Evolutionary conservation across 148 eudicot genomes (phyloP).

Genomic region (Fagopyrum tataricum): DNA sequence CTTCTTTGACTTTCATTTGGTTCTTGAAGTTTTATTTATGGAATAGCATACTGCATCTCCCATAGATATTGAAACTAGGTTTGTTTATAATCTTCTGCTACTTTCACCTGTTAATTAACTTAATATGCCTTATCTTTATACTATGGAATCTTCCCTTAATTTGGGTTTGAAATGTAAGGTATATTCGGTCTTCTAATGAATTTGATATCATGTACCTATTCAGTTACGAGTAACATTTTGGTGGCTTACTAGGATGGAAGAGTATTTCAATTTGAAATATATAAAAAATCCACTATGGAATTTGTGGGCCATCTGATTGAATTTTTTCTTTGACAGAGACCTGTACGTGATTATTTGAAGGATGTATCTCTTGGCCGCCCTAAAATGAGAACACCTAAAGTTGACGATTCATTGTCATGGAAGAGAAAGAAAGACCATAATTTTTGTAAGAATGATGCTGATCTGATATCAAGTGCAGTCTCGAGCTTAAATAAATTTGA

Average conservation of each 20-base stretch:
- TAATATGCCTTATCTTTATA: background rate
- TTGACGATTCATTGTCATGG: conserved; percentile 80
- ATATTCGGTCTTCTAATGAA: background rate
- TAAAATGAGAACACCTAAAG: conserved; percentile 67
- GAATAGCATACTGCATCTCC: background rate
- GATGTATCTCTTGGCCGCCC: conserved; percentile 42
- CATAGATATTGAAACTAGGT: background rate
- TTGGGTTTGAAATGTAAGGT: background rate
- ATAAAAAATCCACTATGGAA: background rate
- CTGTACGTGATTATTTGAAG: conserved; percentile 26
- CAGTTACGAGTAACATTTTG: too few relatives aligned
- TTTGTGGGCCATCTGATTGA: background rate
- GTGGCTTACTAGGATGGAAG: background rate
- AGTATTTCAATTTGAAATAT: background rate
- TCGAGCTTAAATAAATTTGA: conserved; percentile 70
- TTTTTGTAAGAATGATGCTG: conserved; percentile 44
- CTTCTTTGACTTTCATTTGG: background rate
- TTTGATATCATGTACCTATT: background rate
- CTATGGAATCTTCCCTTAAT: background rate
- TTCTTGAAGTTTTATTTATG: background rate
- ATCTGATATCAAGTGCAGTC: conserved; percentile 58
- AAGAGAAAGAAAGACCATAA: conserved; percentile 58
- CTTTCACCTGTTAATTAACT: background rate
- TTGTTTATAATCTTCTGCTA: background rate
- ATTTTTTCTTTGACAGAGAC: conserved; percentile 20